Percentiles rank a stretch among this genome's conserved stretches.
These are phyloP conservation scores for Kalanchoe fedtschenkoi DNA, from an alignment of 164 flowering plant species.

Conservation along the genomic window DNA sequence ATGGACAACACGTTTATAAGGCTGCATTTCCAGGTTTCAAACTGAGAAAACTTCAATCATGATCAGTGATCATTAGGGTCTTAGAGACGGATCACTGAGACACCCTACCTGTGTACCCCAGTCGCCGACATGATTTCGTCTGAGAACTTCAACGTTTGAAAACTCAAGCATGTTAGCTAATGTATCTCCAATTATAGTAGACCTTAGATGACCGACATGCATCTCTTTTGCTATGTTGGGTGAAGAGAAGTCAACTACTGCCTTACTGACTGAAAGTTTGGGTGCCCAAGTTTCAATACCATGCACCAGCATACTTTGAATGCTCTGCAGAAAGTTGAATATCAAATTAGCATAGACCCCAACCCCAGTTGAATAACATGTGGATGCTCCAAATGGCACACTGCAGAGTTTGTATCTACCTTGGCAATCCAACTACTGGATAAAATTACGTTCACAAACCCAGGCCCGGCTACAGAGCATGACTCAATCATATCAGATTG, in stretches of 20 bases:
- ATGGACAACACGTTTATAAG: not conserved
- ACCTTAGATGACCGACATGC: conserved; percentile 97
- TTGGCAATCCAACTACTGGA: conserved; percentile 79
- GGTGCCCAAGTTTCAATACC: conserved; percentile 94
- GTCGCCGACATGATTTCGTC: conserved; percentile 95
- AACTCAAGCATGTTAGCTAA: conserved; percentile 89
- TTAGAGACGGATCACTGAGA: not conserved
- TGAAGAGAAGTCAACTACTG: conserved; percentile 91
- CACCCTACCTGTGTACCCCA: conserved; percentile 94
- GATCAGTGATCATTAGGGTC: too few relatives aligned
- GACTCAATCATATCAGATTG: conserved; percentile 68
- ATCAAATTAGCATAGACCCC: not conserved
- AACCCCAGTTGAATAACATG: not conserved
- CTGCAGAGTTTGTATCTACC: conserved; percentile 27
- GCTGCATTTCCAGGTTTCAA: too few relatives aligned
- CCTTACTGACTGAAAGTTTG: conserved; percentile 42
- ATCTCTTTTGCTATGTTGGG: conserved; percentile 98
- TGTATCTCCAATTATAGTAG: conserved; percentile 93
- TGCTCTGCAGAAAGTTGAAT: conserved; percentile 35
- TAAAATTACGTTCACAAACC: conserved; percentile 73
- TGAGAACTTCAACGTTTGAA: conserved; percentile 82
- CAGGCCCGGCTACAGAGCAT: conserved; percentile 80
- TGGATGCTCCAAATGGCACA: not conserved
- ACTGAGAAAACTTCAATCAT: too few relatives aligned
- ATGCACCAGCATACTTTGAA: conserved; percentile 66